Percentiles rank a stretch among this genome's conserved stretches.
Evolutionary conservation across 495 filamentous ascomycete genomes (phyloP).

Genomic region (Talaromyces liani): DNA sequence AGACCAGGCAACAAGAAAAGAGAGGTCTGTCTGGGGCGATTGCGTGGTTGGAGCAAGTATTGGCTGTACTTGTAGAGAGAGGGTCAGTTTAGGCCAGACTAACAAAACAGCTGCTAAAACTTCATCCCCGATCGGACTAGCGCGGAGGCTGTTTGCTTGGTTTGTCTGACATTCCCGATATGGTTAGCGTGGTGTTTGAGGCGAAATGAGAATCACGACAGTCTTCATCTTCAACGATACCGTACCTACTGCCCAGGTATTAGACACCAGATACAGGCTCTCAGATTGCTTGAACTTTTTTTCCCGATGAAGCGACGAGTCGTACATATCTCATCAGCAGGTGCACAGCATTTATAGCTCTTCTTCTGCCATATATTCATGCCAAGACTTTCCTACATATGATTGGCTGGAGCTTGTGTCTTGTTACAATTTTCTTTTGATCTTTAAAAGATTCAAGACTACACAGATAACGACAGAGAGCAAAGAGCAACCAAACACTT

Average conservation of each 20-base stretch:
- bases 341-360: neutral
- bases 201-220: neutral
- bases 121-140: neutral
- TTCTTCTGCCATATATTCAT: neutral
- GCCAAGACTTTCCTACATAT: neutral
- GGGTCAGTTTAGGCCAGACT: neutral
- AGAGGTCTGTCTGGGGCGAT: neutral
- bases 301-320: neutral
- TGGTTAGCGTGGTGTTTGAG: neutral
- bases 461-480: neutral
- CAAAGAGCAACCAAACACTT: neutral
- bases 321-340: neutral
- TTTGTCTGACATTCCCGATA: neutral
- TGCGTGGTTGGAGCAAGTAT: neutral
- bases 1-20: neutral
- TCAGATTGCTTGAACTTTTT: neutral
- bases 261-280: neutral
- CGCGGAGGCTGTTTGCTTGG: neutral
- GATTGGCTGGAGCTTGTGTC: conserved; percentile 1
- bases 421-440: neutral
- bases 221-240: neutral
- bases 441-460: neutral
- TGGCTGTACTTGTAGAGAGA: neutral
- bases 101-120: neutral
- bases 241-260: neutral